phyloP scores from a whole-genome alignment of 805 yeast species.

The Pichia deserticola region DNA sequence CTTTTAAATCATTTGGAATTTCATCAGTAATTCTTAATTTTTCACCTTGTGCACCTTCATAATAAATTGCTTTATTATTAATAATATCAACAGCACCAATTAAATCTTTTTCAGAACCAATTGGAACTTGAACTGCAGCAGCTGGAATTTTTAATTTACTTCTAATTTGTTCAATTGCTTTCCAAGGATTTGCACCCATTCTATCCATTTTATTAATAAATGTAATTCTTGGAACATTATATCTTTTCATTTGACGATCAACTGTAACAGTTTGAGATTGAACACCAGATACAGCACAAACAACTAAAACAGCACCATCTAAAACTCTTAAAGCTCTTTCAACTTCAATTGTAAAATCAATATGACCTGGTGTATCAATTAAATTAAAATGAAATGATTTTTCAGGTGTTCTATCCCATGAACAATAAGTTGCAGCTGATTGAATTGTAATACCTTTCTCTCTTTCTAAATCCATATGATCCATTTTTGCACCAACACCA shows the following conservation, averaged over 20 bases:
- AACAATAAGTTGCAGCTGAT: conserved; percentile 97
- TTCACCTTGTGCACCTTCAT: conserved; percentile 90
- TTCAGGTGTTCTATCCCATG: conserved; percentile 73
- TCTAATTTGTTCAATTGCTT: conserved; percentile 87
- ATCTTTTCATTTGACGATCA: conserved; percentile 97
- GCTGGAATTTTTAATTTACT: conserved; percentile 84
- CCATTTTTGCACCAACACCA: conserved; percentile 99
- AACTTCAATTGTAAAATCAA: conserved; percentile 97
- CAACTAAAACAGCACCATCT: conserved; percentile 97
- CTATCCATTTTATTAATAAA: conserved; percentile 98
- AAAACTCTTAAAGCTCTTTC: conserved; percentile 97
- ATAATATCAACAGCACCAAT: conserved; percentile 89
- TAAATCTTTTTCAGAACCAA: conserved; percentile 82
- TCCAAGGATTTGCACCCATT: conserved; percentile 98
- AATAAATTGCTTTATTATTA: conserved; percentile 78
- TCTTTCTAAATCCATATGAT: conserved; percentile 96
- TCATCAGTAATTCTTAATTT: conserved; percentile 48
- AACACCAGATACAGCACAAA: conserved; percentile 97
- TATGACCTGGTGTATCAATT: conserved; percentile 98
- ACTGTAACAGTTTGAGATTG: conserved; percentile 98
- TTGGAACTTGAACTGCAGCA: conserved; percentile 97
- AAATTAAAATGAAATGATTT: conserved; percentile 76
- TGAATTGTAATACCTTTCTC: conserved; percentile 98
- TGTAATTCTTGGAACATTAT: conserved; percentile 93
- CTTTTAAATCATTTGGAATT: conserved; percentile 74